Percentiles rank a stretch among this genome's conserved stretches.
Conservation (phyloP, 2,329 filamentous ascomycete species). For the Akanthomyces uredinophilus region DNA sequence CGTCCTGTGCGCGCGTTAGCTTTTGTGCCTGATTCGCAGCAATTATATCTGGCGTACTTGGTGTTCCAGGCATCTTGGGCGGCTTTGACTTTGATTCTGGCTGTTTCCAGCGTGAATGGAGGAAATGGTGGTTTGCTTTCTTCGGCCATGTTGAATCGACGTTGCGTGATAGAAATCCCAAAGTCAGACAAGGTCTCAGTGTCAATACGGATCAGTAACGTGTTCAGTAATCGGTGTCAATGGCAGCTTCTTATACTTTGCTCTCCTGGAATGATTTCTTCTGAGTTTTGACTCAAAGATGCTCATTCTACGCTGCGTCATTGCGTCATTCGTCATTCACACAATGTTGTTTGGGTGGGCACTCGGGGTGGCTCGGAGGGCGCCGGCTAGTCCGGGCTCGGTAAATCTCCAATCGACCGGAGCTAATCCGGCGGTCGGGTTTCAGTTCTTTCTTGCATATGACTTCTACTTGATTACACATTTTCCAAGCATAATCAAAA, state of each 20-base stretch:
- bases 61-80: constrained; percentile 83
- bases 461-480: no score
- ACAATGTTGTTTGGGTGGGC: neutral
- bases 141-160: neutral
- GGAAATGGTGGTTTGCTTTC: constrained; percentile 44
- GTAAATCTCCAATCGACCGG: neutral
- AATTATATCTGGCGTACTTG: constrained; percentile 39
- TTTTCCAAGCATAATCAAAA: no score
- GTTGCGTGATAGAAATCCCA: no score
- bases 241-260: neutral
- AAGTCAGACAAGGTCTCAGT: no score
- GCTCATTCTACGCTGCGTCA: neutral
- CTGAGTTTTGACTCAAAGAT: neutral
- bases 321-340: neutral
- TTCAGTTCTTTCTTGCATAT: neutral
- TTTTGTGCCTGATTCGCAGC: constrained; percentile 14
- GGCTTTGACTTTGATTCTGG: constrained; percentile 71
- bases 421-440: neutral
- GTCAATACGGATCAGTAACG: no score
- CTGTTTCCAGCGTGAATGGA: constrained; percentile 69
- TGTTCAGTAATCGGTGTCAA: neutral
- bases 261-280: neutral
- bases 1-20: constrained; percentile 28
- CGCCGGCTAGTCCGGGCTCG: neutral
- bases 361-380: neutral